Conservation (phyloP, 306 rosid genomes). For the Begonia peltatifolia region DNA sequence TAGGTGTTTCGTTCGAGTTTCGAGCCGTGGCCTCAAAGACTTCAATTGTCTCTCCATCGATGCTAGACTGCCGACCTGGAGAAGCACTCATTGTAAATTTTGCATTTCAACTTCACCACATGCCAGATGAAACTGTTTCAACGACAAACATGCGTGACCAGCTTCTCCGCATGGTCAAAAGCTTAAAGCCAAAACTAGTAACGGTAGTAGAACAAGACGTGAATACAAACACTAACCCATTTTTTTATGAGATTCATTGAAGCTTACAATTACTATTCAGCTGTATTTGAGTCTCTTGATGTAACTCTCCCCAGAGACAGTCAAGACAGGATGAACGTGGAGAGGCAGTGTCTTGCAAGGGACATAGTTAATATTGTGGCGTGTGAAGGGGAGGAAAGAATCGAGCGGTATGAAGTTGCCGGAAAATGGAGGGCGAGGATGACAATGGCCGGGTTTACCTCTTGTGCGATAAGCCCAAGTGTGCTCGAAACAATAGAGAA, state of each 20-base stretch:
- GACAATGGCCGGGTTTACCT: slow-evolving; percentile 78
- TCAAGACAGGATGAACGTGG: slow-evolving; percentile 88
- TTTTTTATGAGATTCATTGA: slow-evolving; percentile 69
- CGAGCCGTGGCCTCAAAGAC: slow-evolving; percentile 64
- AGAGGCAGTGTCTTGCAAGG: slow-evolving; percentile 84
- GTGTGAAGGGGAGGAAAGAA: slow-evolving; percentile 86
- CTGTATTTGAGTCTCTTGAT: slow-evolving; percentile 79
- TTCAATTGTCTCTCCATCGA: slow-evolving; percentile 49
- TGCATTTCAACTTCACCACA: slow-evolving; percentile 94
- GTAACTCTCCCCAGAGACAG: slow-evolving; percentile 84
- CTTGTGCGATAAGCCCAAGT: slow-evolving; percentile 38
- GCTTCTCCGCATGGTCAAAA: slow-evolving; percentile 83
- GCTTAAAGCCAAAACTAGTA: slow-evolving; percentile 76
- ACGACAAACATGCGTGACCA: slow-evolving; percentile 71
- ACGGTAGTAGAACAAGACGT: slow-evolving; percentile 92
- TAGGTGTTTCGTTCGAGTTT: slow-evolving; percentile 58
- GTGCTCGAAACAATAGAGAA: slow-evolving; percentile 31
- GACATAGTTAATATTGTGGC: slow-evolving; percentile 87
- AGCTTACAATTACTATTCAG: slow-evolving; percentile 72
- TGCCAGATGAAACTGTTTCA: slow-evolving; percentile 97
- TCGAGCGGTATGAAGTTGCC: slow-evolving; percentile 86
- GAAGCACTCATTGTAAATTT: slow-evolving; percentile 83
- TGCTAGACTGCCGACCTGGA: slow-evolving; percentile 55
- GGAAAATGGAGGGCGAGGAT: slow-evolving; percentile 99
- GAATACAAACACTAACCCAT: slow-evolving; percentile 80